phyloP scores from a whole-genome alignment of 1,284 basidiomycete genomes.

The Exsudoporus floridanus region DNA sequence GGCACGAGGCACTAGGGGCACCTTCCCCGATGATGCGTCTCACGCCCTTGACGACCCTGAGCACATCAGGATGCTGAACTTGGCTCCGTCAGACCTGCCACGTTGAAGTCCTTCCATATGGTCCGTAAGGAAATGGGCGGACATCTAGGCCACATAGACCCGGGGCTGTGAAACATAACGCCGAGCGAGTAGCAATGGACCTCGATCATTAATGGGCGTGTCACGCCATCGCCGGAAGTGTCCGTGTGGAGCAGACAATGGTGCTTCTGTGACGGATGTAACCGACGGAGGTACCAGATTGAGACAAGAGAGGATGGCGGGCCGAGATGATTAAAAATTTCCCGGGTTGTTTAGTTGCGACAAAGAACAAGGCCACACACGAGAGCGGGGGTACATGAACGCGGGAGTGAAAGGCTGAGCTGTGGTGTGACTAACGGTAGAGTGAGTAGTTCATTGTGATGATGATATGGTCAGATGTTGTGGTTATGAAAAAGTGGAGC shows the following conservation, averaged over 20 bases:
- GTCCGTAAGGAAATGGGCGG: background rate
- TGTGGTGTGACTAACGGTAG: slow-evolving; percentile 7
- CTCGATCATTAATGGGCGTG: slow-evolving; percentile 7
- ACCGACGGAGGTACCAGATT: slow-evolving; percentile 31
- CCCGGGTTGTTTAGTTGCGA: slow-evolving; percentile 2
- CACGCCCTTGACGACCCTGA: slow-evolving; percentile 32
- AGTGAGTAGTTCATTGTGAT: slow-evolving; percentile 21
- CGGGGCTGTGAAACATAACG: slow-evolving; percentile 3
- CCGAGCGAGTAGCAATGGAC: slow-evolving; percentile 1
- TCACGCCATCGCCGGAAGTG: slow-evolving; percentile 17
- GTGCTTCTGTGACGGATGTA: slow-evolving; percentile 22
- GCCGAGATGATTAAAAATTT: slow-evolving; percentile 13
- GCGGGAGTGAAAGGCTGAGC: too few species aligned
- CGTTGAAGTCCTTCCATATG: background rate
- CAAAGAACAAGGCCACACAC: background rate
- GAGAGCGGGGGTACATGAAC: too few species aligned
- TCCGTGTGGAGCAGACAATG: slow-evolving; percentile 20
- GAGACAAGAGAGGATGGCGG: slow-evolving; percentile 16
- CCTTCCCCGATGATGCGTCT: slow-evolving; percentile 21
- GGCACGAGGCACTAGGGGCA: slow-evolving; percentile 33
- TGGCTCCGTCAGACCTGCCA: slow-evolving; percentile 5
- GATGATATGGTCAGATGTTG: slow-evolving; percentile 9
- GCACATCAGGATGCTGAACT: background rate
- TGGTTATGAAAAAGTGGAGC: slow-evolving; percentile 12
- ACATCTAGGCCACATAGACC: background rate